Conservation (phyloP, 176 grass and related monocot genomes). For the Avena sativa region DNA sequence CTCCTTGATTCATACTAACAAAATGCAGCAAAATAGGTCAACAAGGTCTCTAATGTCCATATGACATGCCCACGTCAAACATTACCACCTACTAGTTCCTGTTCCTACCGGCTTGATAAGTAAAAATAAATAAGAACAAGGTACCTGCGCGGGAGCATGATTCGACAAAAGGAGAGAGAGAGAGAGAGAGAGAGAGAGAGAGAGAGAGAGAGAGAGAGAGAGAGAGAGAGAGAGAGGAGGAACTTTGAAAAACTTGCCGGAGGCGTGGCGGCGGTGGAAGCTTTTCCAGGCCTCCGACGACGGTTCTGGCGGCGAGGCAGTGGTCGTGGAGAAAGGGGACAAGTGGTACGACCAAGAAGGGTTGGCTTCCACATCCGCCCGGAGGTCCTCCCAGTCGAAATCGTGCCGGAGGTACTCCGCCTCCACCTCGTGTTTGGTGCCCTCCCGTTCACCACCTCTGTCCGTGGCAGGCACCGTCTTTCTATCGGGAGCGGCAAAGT, state of each 20-base stretch:
- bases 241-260: constrained; percentile 91
- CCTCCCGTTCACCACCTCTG: background rate
- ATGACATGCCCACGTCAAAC: constrained; percentile 21
- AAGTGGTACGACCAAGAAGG: constrained; percentile 73
- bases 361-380: constrained; percentile 64
- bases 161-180: background rate
- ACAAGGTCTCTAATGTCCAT: background rate
- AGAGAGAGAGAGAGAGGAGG: background rate
- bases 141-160: background rate
- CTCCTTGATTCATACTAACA: constrained; percentile 36
- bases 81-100: background rate
- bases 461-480: constrained; percentile 15
- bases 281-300: constrained; percentile 72
- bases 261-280: constrained; percentile 85
- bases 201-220: background rate
- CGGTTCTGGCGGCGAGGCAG: background rate
- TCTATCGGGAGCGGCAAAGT: background rate
- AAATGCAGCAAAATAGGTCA: constrained; percentile 44
- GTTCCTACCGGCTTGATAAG: background rate
- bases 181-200: background rate
- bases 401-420: constrained; percentile 80
- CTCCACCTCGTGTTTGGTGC: constrained; percentile 36
- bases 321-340: constrained; percentile 35
- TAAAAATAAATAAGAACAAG: background rate
- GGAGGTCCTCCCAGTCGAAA: constrained; percentile 86